Percentiles rank a stretch among this genome's conserved stretches.
Evolutionary conservation across 2,329 filamentous ascomycete genomes (phyloP).

Genomic region (Pestalotiopsis sp.): DNA sequence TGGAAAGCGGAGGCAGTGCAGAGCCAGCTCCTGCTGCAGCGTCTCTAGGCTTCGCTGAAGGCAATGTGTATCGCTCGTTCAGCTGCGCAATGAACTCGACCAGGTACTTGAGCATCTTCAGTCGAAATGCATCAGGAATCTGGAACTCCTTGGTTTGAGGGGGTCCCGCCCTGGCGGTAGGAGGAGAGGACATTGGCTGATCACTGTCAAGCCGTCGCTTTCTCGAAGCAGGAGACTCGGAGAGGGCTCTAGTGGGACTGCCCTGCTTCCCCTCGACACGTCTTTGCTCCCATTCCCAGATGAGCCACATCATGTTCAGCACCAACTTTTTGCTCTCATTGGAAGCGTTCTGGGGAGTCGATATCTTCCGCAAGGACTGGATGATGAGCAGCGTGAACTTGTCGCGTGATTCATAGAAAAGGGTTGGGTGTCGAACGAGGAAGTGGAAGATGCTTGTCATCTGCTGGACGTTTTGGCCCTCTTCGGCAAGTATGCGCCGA

Average conservation of each 20-base stretch:
- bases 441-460: constrained; percentile 98
- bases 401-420: constrained; percentile 95
- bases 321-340: constrained; percentile 91
- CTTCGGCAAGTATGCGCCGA: constrained; percentile 87
- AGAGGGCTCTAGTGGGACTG: constrained; percentile 43
- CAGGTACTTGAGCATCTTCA: constrained; percentile 90
- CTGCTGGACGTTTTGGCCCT: constrained; percentile 92
- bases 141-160: constrained; percentile 65
- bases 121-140: constrained; percentile 67
- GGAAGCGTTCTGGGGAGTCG: constrained; percentile 78
- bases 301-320: constrained; percentile 85
- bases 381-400: constrained; percentile 91
- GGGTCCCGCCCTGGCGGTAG: constrained; percentile 48
- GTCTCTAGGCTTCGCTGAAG: constrained; percentile 69
- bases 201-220: constrained; percentile 80
- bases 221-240: constrained; percentile 72
- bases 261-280: constrained; percentile 66
- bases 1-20: constrained; percentile 56
- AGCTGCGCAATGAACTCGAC: constrained; percentile 93
- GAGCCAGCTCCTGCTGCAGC: constrained; percentile 44
- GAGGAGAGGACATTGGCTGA: constrained; percentile 55
- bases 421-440: constrained; percentile 84
- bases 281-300: constrained; percentile 91
- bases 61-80: constrained; percentile 80
- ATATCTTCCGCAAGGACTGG: constrained; percentile 84